Evolutionary conservation across 805 yeast genomes (phyloP), one percentile per base, ranked within the genome.

Genomic region (Torulaspora microellipsoides): DNA sequence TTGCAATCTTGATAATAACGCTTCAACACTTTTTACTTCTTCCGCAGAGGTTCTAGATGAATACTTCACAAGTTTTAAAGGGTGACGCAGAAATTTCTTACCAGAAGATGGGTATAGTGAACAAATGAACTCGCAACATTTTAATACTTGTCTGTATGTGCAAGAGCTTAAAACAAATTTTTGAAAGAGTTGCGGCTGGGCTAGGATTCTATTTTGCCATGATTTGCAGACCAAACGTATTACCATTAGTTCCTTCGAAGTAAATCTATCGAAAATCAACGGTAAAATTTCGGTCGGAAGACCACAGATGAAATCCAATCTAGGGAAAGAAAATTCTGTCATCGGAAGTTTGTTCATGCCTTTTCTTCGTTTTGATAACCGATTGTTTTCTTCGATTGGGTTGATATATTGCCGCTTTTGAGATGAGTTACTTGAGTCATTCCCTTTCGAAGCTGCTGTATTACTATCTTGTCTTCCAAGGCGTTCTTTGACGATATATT

Each of bases 261-360:
- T 35, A 5, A 62, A 51, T 11, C 48, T 36, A 15, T 31, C 13
- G 9, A 64, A 40, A 10, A 64, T 48, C 4, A 27, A 12, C 4
- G 54, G 50, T 6, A 56, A n/a, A n/a, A 64, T 15, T 45, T 64
- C 68, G 0, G 45, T 7, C 1, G 68, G 68, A 9, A 63, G 36
- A 7, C 30, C 27, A 3, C 29, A 30, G 3, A 58, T 36, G n/a
- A 54, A 48, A 47, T 60, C 62, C 3, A 20, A 7, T 20, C 8
- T 20, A 8, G 25, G 25, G 8, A 6, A 7, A 20, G 25, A 20
- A 20, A 20, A 5, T 6, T 20, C 25, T 20, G 25, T 6, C 25
- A 7, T 2, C 25, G 25, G 25, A 20, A 20, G 4, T 8, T 20
- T 20, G 25, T 20, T 20, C 25, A 20, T 7, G 25, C 25, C 25